These are phyloP conservation scores for Neophaeococcomyces mojaviensis DNA, from an alignment of 2,329 filamentous ascomycete species.

Conservation along the genomic window DNA sequence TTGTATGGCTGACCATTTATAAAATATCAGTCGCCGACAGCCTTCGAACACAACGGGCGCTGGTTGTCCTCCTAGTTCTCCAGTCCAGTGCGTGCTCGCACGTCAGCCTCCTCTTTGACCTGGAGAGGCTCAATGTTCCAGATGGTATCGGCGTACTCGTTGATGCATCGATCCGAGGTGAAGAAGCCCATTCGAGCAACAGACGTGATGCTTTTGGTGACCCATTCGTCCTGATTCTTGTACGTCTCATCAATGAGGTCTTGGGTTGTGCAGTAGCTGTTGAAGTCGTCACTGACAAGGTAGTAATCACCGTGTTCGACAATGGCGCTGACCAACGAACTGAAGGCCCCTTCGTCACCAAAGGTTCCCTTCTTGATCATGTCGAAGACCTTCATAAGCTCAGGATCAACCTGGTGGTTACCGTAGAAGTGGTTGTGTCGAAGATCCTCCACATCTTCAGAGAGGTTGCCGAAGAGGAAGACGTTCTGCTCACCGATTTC, in stretches of 20 bases:
- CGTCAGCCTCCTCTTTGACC: slow-evolving; percentile 31
- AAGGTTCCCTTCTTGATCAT: slow-evolving; percentile 74
- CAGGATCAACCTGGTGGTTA: slow-evolving; percentile 66
- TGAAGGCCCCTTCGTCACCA: slow-evolving; percentile 69
- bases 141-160: slow-evolving; percentile 93
- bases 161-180: slow-evolving; percentile 87
- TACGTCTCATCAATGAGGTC: slow-evolving; percentile 85
- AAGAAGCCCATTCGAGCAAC: slow-evolving; percentile 97
- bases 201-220: slow-evolving; percentile 78
- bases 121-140: slow-evolving; percentile 88
- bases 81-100: slow-evolving; percentile 19
- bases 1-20: no score
- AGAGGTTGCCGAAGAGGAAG: slow-evolving; percentile 93
- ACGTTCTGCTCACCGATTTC: slow-evolving; percentile 96
- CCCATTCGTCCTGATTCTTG: slow-evolving; percentile 85
- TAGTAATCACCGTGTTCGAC: slow-evolving; percentile 95
- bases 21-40: no score
- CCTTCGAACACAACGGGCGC: no score
- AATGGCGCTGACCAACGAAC: slow-evolving; percentile 75
- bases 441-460: slow-evolving; percentile 93
- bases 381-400: slow-evolving; percentile 73
- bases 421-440: slow-evolving; percentile 85
- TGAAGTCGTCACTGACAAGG: slow-evolving; percentile 94
- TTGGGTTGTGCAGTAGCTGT: slow-evolving; percentile 88
- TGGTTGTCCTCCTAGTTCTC: slow-evolving; percentile 13